A percentile compares a stretch with the other conserved stretches of the same genome.
Evolutionary conservation across 257 asterid genomes (phyloP).

Genomic region (Handroanthus guayacan): DNA sequence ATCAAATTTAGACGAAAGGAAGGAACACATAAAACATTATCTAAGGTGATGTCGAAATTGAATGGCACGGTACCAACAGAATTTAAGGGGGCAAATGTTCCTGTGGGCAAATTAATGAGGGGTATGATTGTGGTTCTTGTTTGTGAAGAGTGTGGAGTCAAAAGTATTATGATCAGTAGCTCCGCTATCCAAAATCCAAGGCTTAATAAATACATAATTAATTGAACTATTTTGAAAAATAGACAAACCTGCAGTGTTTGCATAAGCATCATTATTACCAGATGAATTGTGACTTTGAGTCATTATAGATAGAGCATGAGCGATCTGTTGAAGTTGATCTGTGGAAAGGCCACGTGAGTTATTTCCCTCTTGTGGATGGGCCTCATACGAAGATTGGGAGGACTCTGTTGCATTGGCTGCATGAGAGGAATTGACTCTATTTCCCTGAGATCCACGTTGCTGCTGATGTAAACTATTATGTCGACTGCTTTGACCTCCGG

Average conservation of each 20-base stretch:
- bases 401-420: not conserved
- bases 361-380: not conserved
- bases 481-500: not conserved
- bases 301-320: not conserved
- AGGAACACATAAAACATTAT: constrained; percentile 11
- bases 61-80: not conserved
- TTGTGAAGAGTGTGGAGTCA: not conserved
- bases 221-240: not conserved
- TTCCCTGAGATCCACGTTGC: not conserved
- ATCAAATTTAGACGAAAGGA: not conserved
- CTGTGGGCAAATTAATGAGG: not conserved
- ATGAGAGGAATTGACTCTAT: not conserved
- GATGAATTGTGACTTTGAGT: not conserved
- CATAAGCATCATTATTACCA: not conserved
- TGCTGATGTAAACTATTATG: not conserved
- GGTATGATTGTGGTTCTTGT: not conserved
- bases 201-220: not conserved
- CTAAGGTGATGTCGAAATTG: not conserved
- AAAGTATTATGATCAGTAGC: constrained; percentile 24
- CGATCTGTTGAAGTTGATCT: not conserved
- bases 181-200: constrained; percentile 23
- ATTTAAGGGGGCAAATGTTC: not conserved
- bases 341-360: not conserved
- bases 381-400: not conserved
- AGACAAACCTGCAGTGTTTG: not conserved